Conservation (phyloP, 768 basidiomycete species). For the Hemileccinum rubropunctum region DNA sequence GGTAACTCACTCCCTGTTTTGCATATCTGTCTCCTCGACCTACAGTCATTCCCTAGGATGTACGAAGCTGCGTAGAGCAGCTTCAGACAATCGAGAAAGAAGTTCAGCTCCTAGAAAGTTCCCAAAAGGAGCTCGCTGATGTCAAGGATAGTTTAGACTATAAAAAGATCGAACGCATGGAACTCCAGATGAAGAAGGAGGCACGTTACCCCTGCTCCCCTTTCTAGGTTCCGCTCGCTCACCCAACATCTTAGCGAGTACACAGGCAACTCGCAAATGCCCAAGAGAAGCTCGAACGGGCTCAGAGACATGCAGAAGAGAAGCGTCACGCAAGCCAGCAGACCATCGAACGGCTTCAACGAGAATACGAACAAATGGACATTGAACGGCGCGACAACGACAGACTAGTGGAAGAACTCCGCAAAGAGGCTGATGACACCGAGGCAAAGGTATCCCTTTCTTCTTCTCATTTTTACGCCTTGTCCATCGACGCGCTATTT, state of each 20-base stretch:
- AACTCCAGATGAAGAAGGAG: conserved; percentile 66
- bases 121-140: conserved; percentile 66
- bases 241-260: conserved; percentile 54
- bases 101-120: conserved; percentile 54
- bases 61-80: conserved; percentile 69
- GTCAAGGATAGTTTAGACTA: conserved; percentile 66
- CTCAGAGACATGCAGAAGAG: conserved; percentile 77
- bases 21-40: neutral
- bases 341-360: conserved; percentile 72
- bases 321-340: conserved; percentile 70
- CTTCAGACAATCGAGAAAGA: conserved; percentile 75
- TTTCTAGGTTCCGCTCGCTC: neutral
- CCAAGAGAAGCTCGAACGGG: conserved; percentile 75
- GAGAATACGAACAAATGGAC: conserved; percentile 78
- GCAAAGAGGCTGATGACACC: conserved; percentile 64
- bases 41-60: conserved; percentile 46
- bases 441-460: conserved; percentile 53
- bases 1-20: conserved; percentile 35
- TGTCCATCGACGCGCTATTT: conserved; percentile 3
- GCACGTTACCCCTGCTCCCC: conserved; percentile 34
- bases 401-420: conserved; percentile 72
- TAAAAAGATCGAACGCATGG: conserved; percentile 72
- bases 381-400: conserved; percentile 76
- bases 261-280: conserved; percentile 79
- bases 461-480: neutral